phyloP scores from a whole-genome alignment of 139 green algal genomes.

The Gonium pectorale region DNA sequence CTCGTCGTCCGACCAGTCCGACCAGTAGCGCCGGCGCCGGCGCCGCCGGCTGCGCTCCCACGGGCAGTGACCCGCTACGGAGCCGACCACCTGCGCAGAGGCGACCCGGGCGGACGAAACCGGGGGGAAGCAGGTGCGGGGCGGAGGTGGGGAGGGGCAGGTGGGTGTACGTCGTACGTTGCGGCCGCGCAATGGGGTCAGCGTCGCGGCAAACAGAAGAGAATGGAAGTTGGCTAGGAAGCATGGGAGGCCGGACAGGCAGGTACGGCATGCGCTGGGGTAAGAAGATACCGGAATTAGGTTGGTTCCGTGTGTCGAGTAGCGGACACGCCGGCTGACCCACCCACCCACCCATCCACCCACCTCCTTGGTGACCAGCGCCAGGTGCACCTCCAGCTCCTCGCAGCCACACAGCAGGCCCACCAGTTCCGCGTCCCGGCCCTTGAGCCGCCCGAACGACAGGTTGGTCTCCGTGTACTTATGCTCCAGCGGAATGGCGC shows the following conservation, averaged over 20 bases:
- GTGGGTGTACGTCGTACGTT: not conserved
- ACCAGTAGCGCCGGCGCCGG: too few relatives aligned
- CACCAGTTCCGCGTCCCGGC: constrained; percentile 20
- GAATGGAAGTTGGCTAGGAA: too few relatives aligned
- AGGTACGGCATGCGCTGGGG: too few relatives aligned
- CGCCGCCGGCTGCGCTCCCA: too few relatives aligned
- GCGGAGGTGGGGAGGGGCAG: too few relatives aligned
- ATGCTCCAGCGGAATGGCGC: not conserved
- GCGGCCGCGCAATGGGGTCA: not conserved
- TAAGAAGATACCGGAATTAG: not conserved
- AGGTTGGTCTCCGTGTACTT: constrained; percentile 46
- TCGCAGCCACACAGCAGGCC: not conserved
- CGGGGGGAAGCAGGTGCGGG: too few relatives aligned
- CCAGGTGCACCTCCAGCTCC: constrained; percentile 35
- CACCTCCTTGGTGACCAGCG: constrained; percentile 30
- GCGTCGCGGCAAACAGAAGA: too few relatives aligned
- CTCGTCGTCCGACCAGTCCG: too few relatives aligned
- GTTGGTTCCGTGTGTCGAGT: not conserved
- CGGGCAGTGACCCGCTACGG: too few relatives aligned
- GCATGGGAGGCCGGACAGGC: too few relatives aligned
- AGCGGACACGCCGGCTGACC: not conserved
- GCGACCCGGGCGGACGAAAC: too few relatives aligned
- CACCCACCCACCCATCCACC: not conserved
- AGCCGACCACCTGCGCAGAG: too few relatives aligned
- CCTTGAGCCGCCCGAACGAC: constrained; percentile 38